Base-by-base conservation (phyloP, 768 basidiomycete genomes). In the Gautieria morchelliformis region DNA sequence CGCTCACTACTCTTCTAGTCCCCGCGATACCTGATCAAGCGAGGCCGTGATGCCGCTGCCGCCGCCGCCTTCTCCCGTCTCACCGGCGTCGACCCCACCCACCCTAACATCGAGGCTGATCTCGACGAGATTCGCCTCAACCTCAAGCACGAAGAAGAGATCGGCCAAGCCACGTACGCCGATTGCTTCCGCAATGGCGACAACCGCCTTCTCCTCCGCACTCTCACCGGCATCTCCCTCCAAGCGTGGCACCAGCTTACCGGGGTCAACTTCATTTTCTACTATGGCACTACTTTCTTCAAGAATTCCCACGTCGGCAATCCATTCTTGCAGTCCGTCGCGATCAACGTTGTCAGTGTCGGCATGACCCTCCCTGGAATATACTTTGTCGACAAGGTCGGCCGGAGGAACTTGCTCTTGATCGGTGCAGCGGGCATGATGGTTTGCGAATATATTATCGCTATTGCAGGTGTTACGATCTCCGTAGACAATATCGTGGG, bases 201-300 rank as follows among this genome's bases (percentile, higher is more conserved):
- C 52, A 80, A 77, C 70, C 76, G 82, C 62, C 89, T 88, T 63
- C 64, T 78, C 45, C 80, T 85, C 65, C 83, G 89, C 59, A 91
- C 87, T n/a, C 74, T 86, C 67, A 84, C 87, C 37, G 92, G 92
- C 64, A 87, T 89, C 63, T 81, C 83, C 68, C 75, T 93, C 62
- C 91, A 94, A 65, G 80, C 75, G 61, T 77, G 77, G 77, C 86
- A 89, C 70, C 87, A 90, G 69, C 79, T 89, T 68, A 92, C 89
- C 20, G 87, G 87, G 62, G 83, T 86, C 74, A 87, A 86, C 77
- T 82, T 82, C 65, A 82, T 83, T 69, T 84, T 86, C 70, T 85
- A 83, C 74, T 85, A 77, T 68, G 81, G 82, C 30, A 85, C 84
- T 0, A 77, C 80, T 11, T 85, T 85, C 79, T 84, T 85, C 74